Base-by-base conservation (phyloP, 192 early-diverging fungal species). In the Backusella luteola region DNA sequence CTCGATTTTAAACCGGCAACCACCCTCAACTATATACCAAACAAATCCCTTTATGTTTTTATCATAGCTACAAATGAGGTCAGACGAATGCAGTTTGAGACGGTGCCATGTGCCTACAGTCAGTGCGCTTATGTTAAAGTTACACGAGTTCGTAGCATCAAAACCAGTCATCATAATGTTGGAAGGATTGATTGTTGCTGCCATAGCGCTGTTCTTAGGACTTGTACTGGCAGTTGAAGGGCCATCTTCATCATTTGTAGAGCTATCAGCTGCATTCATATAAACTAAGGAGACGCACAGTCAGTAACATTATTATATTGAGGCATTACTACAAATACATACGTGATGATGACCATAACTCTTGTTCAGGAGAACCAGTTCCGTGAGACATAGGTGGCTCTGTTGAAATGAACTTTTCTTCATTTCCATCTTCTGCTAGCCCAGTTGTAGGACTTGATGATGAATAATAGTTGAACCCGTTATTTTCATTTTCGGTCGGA, bases 71-170 rank as follows among this genome's bases (percentile, higher is more conserved):
- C 90, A 91, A 7, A 84, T 78, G 56, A 91, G 73, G 70, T 88
- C 87, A 0, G 80, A 80, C 67, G 81, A 77, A 3, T 78, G 75
- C 17, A 84, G 82, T 32, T 82, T 82, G 73, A 91, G 84, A 67
- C 90, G 83, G 67, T 87, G 85, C 90, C 90, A 91, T 21, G 86
- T 83, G 67, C 89, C 89, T 19, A 91, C 87, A 1, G 84, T 85
- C 17, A 91, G 76, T 19, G 88, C 38, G 14, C 69, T 42, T 7
- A 85, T 67, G 84, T 87, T 70, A 73, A 85, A 70, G 86, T 77
- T 63, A 29, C 56, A 63, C 21, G 26, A 63, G n/a, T 63, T 63
- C 0, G 56, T 63, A 63, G 23, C 56, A 63, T 63, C 56, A 29
- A 4, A 26, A 29, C 56, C 12, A 29, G 56, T 63, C 26, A 63